These are phyloP conservation scores for Kregervanrija delftensis DNA, from an alignment of 805 yeast genomes.

Conservation along the genomic window DNA sequence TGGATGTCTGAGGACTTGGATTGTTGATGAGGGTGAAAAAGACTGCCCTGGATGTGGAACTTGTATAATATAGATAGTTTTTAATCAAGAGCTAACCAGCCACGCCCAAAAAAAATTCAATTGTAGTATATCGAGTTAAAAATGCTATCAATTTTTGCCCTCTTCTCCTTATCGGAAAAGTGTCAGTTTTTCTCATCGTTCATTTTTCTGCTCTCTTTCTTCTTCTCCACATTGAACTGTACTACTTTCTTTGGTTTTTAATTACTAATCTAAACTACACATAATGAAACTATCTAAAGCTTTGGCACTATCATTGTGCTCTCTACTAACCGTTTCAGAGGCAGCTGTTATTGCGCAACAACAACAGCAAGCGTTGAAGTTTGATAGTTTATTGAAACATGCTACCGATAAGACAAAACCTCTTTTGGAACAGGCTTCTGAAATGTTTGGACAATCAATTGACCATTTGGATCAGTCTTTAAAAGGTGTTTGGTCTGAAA, in stretches of 20 bases:
- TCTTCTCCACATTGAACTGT: too few species aligned
- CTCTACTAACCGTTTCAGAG: slow-evolving; percentile 2
- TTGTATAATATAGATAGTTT: neutral
- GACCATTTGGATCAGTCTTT: slow-evolving; percentile 43
- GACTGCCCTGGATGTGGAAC: slow-evolving; percentile 78
- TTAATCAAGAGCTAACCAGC: too few species aligned
- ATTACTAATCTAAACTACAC: too few species aligned
- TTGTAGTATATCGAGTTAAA: too few species aligned
- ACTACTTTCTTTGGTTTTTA: too few species aligned
- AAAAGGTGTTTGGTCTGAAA: slow-evolving; percentile 53
- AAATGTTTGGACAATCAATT: slow-evolving; percentile 43
- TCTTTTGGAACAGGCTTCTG: slow-evolving; percentile 38
- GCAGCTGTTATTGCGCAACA: slow-evolving; percentile 4
- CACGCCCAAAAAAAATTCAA: too few species aligned
- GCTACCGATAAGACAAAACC: slow-evolving; percentile 12
- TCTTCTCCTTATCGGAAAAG: neutral
- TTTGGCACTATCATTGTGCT: slow-evolving; percentile 7
- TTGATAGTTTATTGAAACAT: neutral
- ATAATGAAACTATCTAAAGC: slow-evolving; percentile 7
- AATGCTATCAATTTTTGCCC: too few species aligned
- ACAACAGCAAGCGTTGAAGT: slow-evolving; percentile 5
- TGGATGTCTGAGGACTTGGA: slow-evolving; percentile 76
- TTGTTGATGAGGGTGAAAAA: slow-evolving; percentile 49
- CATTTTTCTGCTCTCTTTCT: neutral
- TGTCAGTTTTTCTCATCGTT: neutral